Percentiles rank a stretch among this genome's conserved stretches.
Evolutionary conservation across 441 rosid species (phyloP).

Genomic region (Gossypium lobatum): DNA sequence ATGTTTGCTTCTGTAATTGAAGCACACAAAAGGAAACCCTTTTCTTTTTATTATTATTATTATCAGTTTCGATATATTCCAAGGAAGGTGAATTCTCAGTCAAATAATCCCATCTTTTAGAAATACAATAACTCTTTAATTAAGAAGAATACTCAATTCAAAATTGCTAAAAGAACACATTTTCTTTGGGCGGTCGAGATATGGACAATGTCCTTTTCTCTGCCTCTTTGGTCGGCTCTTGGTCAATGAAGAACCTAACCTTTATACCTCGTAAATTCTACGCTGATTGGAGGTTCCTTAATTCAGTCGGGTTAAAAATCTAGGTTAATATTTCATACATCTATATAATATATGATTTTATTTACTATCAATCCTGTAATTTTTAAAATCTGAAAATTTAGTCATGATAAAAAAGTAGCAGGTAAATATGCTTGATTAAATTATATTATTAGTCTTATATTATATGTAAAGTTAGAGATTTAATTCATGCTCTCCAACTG

Average conservation of each 20-base stretch:
- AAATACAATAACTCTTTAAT: neutral
- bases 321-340: too few species aligned
- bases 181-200: conserved; percentile 58
- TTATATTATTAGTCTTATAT: too few species aligned
- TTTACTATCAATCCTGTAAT: too few species aligned
- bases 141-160: too few species aligned
- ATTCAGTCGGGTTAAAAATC: too few species aligned
- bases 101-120: conserved; percentile 1
- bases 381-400: too few species aligned
- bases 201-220: conserved; percentile 18
- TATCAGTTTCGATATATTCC: neutral
- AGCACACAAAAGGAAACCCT: conserved; percentile 9
- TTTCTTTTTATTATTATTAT: neutral
- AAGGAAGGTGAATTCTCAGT: conserved; percentile 4
- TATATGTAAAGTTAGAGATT: too few species aligned
- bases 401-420: too few species aligned
- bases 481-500: accelerated
- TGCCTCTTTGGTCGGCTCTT: conserved; percentile 22
- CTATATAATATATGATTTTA: too few species aligned
- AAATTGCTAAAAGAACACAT: neutral
- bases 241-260: conserved; percentile 24
- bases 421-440: too few species aligned
- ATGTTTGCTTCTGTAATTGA: conserved; percentile 10
- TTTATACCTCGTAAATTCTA: neutral
- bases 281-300: neutral